These are phyloP conservation scores for Chaetomium olivaceum DNA, from an alignment of 2,329 filamentous ascomycete species.

Conservation along the genomic window DNA sequence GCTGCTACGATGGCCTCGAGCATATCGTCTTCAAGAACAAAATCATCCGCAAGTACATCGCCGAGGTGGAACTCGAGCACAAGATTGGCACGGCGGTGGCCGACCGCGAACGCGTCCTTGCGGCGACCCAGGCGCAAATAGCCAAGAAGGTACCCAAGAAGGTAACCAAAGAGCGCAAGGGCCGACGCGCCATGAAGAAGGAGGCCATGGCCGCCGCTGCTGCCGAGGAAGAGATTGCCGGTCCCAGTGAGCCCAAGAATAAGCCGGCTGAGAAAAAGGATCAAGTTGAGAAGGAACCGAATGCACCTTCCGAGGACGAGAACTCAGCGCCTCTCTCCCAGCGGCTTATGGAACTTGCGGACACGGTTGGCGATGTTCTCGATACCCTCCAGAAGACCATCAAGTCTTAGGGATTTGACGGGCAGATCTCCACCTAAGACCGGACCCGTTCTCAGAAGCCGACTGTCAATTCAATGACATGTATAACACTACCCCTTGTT, in stretches of 20 bases:
- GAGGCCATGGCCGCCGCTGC: slow-evolving; percentile 8
- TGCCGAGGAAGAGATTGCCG: not conserved
- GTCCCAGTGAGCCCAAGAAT: not conserved
- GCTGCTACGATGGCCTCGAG: not conserved
- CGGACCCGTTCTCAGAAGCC: not conserved
- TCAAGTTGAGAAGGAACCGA: not conserved
- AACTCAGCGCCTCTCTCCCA: slow-evolving; percentile 1
- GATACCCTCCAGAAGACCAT: not conserved
- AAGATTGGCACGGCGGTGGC: not conserved
- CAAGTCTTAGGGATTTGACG: not conserved
- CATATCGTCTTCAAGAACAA: slow-evolving; percentile 19
- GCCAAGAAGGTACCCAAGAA: slow-evolving; percentile 12
- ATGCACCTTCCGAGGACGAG: not conserved
- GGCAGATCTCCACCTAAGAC: not conserved
- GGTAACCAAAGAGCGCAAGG: slow-evolving; percentile 5
- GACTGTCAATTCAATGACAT: not conserved
- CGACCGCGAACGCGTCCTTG: not conserved
- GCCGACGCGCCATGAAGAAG: slow-evolving; percentile 13
- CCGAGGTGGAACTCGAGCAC: not conserved
- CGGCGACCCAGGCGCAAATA: not conserved
- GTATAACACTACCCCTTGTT: not conserved
- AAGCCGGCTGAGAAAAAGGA: not conserved
- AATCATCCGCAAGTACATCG: not conserved
- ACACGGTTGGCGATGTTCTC: not conserved
- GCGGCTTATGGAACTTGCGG: not conserved